Percentiles rank a stretch among this genome's conserved stretches.
phyloP scores from a whole-genome alignment of 2,329 filamentous ascomycete genomes.

The Coniochaeta hoffmannii region DNA sequence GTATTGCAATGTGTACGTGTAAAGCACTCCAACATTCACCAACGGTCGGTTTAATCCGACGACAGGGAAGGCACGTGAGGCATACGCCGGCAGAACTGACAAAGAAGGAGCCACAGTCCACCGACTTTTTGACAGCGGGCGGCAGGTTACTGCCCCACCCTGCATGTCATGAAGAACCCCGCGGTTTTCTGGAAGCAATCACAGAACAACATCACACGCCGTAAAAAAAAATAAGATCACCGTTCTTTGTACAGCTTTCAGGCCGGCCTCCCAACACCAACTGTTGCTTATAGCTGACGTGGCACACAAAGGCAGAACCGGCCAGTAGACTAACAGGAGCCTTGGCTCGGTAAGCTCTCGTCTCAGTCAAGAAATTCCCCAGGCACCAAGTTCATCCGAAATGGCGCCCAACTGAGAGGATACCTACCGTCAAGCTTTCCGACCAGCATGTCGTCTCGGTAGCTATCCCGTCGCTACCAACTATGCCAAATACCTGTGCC shows the following conservation, averaged over 20 bases:
- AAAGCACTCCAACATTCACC: no score
- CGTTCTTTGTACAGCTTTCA: background rate
- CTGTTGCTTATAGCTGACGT: background rate
- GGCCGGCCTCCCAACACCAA: background rate
- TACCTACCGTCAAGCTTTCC: background rate
- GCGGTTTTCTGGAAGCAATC: background rate
- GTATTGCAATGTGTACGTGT: no score
- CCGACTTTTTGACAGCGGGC: background rate
- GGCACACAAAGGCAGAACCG: background rate
- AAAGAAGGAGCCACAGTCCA: background rate
- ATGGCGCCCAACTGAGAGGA: conserved; percentile 15
- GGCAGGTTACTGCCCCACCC: background rate
- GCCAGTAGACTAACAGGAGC: background rate
- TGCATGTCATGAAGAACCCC: conserved; percentile 1
- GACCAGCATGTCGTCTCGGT: conserved; percentile 14
- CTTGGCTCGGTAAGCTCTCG: background rate
- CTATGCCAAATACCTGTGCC: conserved; percentile 16
- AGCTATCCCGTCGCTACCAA: conserved; percentile 13
- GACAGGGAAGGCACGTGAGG: background rate
- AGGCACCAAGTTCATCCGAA: background rate
- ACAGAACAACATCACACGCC: background rate
- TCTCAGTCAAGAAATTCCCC: background rate
- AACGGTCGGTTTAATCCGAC: background rate
- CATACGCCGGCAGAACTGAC: background rate
- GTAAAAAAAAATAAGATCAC: background rate